phyloP scores from a whole-genome alignment of 208 protist genomes.

The Leishmania turanica region DNA sequence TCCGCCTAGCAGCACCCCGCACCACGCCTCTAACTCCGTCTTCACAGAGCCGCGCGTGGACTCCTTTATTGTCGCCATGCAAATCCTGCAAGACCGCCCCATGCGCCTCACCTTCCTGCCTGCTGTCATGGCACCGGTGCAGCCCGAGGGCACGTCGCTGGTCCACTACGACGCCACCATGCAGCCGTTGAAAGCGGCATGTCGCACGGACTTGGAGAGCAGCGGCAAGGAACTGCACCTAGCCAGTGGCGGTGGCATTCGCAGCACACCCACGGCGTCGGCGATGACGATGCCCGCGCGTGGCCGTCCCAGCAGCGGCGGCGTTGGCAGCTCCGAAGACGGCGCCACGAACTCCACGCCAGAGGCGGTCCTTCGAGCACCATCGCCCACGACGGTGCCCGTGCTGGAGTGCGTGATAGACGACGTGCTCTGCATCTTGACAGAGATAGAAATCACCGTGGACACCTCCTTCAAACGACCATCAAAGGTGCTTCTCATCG shows the following conservation, averaged over 20 bases:
- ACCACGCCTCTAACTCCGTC: not conserved
- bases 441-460: slow-evolving; percentile 32
- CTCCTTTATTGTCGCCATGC: slow-evolving; percentile 42
- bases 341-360: not conserved
- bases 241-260: not conserved
- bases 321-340: not conserved
- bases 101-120: slow-evolving; percentile 65
- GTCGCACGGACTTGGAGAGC: not conserved
- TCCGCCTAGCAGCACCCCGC: not conserved
- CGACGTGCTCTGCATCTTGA: slow-evolving; percentile 63
- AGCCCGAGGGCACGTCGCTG: not conserved
- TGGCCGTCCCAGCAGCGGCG: not conserved
- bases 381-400: slow-evolving; percentile 26
- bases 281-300: not conserved
- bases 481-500: slow-evolving; percentile 28
- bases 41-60: slow-evolving; percentile 7
- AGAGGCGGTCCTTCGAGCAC: not conserved
- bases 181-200: not conserved
- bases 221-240: not conserved
- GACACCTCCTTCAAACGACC: slow-evolving; percentile 7
- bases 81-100: slow-evolving; percentile 40
- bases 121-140: slow-evolving; percentile 22
- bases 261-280: not conserved
- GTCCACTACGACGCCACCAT: not conserved
- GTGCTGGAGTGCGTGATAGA: slow-evolving; percentile 71